Conservation (phyloP, 371 early-diverging fungal genomes). For the Smittium culicis region DNA sequence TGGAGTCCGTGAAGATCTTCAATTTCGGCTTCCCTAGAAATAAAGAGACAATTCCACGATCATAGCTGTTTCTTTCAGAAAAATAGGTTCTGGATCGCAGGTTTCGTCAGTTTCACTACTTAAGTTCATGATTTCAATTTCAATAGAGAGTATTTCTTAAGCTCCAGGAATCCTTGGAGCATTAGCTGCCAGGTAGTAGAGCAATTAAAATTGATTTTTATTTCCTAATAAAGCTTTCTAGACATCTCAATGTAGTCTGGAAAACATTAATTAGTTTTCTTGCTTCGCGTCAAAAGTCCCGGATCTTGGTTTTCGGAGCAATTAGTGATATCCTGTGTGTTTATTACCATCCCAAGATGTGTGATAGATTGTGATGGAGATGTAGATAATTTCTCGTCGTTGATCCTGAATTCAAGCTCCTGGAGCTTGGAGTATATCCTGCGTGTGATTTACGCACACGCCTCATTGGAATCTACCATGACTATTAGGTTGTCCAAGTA, state of each 20-base stretch:
- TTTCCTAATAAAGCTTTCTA: constrained; percentile 13
- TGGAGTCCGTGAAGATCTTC: background rate
- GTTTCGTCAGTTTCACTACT: constrained; percentile 2
- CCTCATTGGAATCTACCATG: constrained; percentile 10
- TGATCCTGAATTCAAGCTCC: constrained; percentile 24
- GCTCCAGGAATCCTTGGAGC: background rate
- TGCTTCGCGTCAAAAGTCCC: background rate
- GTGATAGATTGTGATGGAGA: constrained; percentile 28
- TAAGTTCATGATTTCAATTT: background rate
- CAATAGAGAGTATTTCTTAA: background rate
- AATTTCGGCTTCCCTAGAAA: background rate
- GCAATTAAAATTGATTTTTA: constrained; percentile 8
- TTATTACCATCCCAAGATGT: constrained; percentile 30
- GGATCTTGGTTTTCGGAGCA: background rate
- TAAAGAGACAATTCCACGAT: background rate
- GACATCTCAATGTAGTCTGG: constrained; percentile 8
- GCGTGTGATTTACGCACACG: constrained; percentile 13
- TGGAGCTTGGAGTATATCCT: constrained; percentile 19
- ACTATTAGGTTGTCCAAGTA: constrained; percentile 32
- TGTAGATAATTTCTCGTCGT: constrained; percentile 17
- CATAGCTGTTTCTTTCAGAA: background rate
- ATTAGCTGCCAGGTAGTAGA: background rate
- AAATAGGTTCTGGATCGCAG: background rate
- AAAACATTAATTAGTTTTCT: background rate
- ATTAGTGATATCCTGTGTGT: constrained; percentile 2